phyloP scores from a whole-genome alignment of 441 rosid genomes.

The Melastoma candidum region DNA sequence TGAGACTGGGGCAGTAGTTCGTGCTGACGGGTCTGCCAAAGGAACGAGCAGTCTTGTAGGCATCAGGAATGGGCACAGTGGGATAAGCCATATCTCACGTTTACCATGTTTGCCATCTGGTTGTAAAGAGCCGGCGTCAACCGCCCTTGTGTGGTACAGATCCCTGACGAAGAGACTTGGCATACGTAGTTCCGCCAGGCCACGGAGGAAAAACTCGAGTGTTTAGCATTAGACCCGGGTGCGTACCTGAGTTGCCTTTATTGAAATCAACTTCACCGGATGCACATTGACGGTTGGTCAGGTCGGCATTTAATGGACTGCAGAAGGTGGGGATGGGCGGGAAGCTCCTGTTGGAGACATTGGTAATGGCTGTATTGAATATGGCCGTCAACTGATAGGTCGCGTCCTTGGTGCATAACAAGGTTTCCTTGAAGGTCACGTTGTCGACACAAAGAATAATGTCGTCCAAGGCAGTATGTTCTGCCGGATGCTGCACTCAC shows the following conservation, averaged over 20 bases:
- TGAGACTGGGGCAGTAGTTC: slow-evolving; percentile 57
- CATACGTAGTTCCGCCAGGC: slow-evolving; percentile 59
- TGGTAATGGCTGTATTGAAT: slow-evolving; percentile 4
- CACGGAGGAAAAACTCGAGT: too few relatives aligned
- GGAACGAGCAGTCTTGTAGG: slow-evolving; percentile 67
- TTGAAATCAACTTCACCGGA: slow-evolving; percentile 1
- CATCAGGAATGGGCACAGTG: slow-evolving; percentile 76
- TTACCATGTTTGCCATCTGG: slow-evolving; percentile 62
- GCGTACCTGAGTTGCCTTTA: slow-evolving; percentile 5
- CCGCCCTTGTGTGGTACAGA: slow-evolving; percentile 67
- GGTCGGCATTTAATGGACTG: not conserved
- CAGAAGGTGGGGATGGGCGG: slow-evolving; percentile 8
- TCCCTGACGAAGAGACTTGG: slow-evolving; percentile 38
- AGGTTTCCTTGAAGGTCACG: slow-evolving; percentile 5
- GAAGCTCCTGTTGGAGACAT: slow-evolving; percentile 1
- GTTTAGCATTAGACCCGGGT: too few relatives aligned
- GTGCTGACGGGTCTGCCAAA: slow-evolving; percentile 50
- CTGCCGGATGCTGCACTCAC: slow-evolving; percentile 2
- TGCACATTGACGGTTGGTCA: slow-evolving; percentile 1
- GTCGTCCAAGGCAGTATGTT: slow-evolving; percentile 5
- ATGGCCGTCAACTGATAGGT: not conserved
- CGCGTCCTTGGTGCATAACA: not conserved
- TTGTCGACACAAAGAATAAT: slow-evolving; percentile 12
- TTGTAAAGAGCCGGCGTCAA: slow-evolving; percentile 51
- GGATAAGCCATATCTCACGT: slow-evolving; percentile 74